A percentile compares a stretch with the other conserved stretches of the same genome.
Evolutionary conservation across 2,329 filamentous ascomycete genomes (phyloP).

Genomic region (Xylaria arbuscula): DNA sequence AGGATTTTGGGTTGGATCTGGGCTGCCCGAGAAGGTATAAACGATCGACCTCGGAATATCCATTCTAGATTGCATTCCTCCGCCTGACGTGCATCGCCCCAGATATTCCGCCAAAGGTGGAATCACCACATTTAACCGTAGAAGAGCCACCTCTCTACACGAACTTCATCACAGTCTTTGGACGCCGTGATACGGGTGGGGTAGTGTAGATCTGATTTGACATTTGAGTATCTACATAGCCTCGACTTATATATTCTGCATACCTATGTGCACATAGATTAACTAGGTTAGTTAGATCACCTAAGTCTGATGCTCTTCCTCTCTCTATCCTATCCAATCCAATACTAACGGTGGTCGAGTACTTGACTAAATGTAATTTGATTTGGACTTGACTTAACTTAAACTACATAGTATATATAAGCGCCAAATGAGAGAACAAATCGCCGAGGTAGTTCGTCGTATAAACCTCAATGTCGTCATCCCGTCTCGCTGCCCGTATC

Average conservation of each 20-base stretch:
- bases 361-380: background rate
- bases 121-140: conserved; percentile 5
- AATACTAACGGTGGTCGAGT: too few relatives aligned
- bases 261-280: background rate
- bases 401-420: background rate
- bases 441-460: background rate
- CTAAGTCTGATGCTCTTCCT: too few relatives aligned
- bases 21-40: conserved; percentile 17
- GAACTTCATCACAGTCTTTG: background rate
- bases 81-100: conserved; percentile 24
- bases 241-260: too few relatives aligned
- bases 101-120: conserved; percentile 16
- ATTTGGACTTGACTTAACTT: background rate
- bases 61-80: conserved; percentile 5
- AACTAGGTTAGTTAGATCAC: too few relatives aligned
- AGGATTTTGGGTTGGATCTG: conserved; percentile 8
- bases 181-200: background rate
- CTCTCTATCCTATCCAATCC: too few relatives aligned
- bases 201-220: background rate
- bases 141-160: background rate
- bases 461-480: conserved; percentile 26
- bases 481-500: conserved; percentile 11
- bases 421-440: background rate
- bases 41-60: conserved; percentile 36
- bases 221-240: background rate